These are phyloP conservation scores for Mesotaenium endlicherianum DNA, from an alignment of 139 green algal species.

Conservation along the genomic window DNA sequence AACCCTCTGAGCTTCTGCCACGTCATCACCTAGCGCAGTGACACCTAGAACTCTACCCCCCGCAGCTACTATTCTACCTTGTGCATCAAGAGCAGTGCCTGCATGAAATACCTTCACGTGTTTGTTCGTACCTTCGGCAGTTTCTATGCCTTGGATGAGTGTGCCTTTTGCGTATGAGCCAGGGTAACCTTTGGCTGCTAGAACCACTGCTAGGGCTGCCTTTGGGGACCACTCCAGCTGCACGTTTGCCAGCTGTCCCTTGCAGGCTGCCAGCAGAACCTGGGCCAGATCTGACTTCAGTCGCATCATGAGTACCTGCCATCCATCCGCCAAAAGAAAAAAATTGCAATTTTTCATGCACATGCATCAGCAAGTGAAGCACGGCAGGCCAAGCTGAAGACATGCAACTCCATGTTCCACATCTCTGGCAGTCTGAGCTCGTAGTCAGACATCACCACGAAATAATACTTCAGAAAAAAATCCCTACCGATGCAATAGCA, in stretches of 20 bases:
- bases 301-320: slow-evolving; percentile 80
- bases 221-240: slow-evolving; percentile 59
- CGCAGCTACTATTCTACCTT: slow-evolving; percentile 38
- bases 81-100: slow-evolving; percentile 40
- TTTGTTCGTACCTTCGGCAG: slow-evolving; percentile 4
- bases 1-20: slow-evolving; percentile 42
- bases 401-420: too few relatives aligned
- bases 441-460: too few relatives aligned
- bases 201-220: slow-evolving; percentile 76
- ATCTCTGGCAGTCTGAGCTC: too few relatives aligned
- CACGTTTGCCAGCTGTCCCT: not conserved
- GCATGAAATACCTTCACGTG: slow-evolving; percentile 57
- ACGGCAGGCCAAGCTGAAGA: too few relatives aligned
- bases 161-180: slow-evolving; percentile 83
- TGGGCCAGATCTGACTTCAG: slow-evolving; percentile 82
- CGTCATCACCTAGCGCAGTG: slow-evolving; percentile 34
- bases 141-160: slow-evolving; percentile 66
- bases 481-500: too few relatives aligned
- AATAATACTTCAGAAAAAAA: too few relatives aligned
- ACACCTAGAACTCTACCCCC: slow-evolving; percentile 59
- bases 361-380: too few relatives aligned
- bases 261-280: slow-evolving; percentile 62
- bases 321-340: too few relatives aligned
- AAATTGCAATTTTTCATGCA: too few relatives aligned
- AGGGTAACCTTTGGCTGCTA: slow-evolving; percentile 93